Evolutionary conservation across 1,139 yeast species (phyloP), one percentile per base, ranked within the genome.

Genomic region (Yamadazyma oceani): DNA sequence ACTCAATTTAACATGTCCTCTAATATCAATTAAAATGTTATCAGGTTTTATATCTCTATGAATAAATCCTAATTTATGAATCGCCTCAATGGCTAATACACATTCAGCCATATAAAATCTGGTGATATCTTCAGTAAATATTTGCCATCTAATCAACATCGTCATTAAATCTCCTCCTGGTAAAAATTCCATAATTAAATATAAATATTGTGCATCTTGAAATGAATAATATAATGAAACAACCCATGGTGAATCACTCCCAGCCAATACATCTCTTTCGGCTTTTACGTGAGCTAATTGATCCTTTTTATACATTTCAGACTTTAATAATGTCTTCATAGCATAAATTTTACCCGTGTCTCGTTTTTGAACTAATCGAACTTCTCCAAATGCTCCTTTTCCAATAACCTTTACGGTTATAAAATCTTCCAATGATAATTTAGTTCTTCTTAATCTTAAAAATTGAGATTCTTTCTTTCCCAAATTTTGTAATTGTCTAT

Each of bases 101-200:
- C 92, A 85, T 58, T 85, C 94, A 2, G 94, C 92, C 83, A 85
- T 85, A 58, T 85, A 85, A 55, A 85, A 85, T 45, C 94, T 64
- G 4, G 94, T 85, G 38, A 85, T 86, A 60, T 85, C 94, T 55
- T 85, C 94, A 0, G 94, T 84, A 56, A 85, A 85, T 17, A 85
- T 79, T 56, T 85, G 90, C 94, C 94, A 85, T 62, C 89, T 78
- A 53, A 85, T 85, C 54, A 85, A 68, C 94, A 85, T 85, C 0
- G 94, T 85, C 94, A 85, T 85, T 50, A 85, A 68, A 62, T 85
- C 94, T 48, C 94, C 94, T 45, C 94, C 94, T 3, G 94, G 94
- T 45, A 85, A 71, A 55, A 84, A 85, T 54, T 85, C 94, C 94
- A 85, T 85, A 49, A 85, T 85, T 51, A 85, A 68, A 54, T 85